Percentiles rank a stretch among this genome's conserved stretches.
Evolutionary conservation across 768 basidiomycete genomes (phyloP).

Genomic region (Tricholoma terreum): DNA sequence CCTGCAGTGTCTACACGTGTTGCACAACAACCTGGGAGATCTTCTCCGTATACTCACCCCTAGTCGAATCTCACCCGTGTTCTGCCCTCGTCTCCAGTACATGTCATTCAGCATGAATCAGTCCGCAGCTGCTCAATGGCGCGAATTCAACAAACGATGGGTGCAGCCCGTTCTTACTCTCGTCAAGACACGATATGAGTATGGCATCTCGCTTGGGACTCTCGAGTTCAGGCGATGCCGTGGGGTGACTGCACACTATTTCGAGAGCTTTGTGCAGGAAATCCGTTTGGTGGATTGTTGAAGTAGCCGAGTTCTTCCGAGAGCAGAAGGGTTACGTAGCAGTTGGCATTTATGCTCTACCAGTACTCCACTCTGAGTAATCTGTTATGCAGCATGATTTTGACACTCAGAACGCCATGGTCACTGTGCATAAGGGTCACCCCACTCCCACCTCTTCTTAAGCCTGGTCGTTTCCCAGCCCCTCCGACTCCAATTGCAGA

Average conservation of each 20-base stretch:
- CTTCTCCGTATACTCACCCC: slow-evolving; percentile 21
- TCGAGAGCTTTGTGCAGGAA: background rate
- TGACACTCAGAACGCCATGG: too few relatives aligned
- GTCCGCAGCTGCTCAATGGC: slow-evolving; percentile 29
- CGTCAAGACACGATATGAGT: slow-evolving; percentile 11
- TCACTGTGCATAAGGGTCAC: too few relatives aligned
- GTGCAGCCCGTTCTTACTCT: slow-evolving; percentile 16
- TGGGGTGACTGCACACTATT: background rate
- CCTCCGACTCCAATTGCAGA: too few relatives aligned
- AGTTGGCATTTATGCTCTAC: too few relatives aligned
- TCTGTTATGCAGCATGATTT: too few relatives aligned
- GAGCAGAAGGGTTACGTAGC: too few relatives aligned
- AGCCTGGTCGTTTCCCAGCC: too few relatives aligned
- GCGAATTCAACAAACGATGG: slow-evolving; percentile 31
- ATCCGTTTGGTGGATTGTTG: background rate
- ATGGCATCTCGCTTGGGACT: slow-evolving; percentile 13
- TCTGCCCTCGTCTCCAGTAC: slow-evolving; percentile 23
- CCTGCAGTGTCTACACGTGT: slow-evolving; percentile 1
- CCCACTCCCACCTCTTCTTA: too few relatives aligned
- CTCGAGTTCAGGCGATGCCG: slow-evolving; percentile 28
- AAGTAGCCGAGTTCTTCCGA: background rate
- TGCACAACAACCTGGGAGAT: slow-evolving; percentile 16
- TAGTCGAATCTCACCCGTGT: slow-evolving; percentile 1
- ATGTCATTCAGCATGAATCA: slow-evolving; percentile 28
- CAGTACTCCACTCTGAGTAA: too few relatives aligned